Evolutionary conservation across 108 stramenopile species (phyloP).

Genomic region (Cylindrotheca fusiformis): DNA sequence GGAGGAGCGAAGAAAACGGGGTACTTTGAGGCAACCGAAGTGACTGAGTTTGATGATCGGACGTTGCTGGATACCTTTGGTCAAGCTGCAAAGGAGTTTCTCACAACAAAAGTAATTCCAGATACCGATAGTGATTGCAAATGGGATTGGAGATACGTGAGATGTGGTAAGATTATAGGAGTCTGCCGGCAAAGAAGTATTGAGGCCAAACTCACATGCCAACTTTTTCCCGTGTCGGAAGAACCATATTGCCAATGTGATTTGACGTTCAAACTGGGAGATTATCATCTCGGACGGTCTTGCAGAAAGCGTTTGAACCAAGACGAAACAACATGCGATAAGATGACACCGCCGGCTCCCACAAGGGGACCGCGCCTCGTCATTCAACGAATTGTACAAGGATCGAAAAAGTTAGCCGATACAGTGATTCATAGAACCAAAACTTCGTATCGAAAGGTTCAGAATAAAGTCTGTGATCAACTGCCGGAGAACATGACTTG

Average conservation of each 20-base stretch:
- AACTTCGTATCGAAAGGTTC: slow-evolving; percentile 5
- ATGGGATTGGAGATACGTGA: slow-evolving; percentile 75
- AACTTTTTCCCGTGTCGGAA: too few relatives aligned
- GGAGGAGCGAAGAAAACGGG: too few relatives aligned
- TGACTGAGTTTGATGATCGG: slow-evolving; percentile 41
- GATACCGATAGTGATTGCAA: slow-evolving; percentile 33
- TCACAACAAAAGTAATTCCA: slow-evolving; percentile 65
- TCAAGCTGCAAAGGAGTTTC: slow-evolving; percentile 77
- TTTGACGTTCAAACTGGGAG: slow-evolving; percentile 55
- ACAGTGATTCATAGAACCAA: slow-evolving; percentile 1
- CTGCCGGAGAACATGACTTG: neutral
- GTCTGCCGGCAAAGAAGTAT: too few relatives aligned
- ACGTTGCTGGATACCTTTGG: slow-evolving; percentile 82
- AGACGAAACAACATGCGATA: slow-evolving; percentile 1
- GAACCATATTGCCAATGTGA: slow-evolving; percentile 78
- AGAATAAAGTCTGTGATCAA: slow-evolving; percentile 14
- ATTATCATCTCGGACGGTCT: slow-evolving; percentile 76
- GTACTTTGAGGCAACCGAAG: neutral
- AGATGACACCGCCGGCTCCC: neutral
- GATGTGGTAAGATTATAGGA: slow-evolving; percentile 35
- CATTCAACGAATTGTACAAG: slow-evolving; percentile 10
- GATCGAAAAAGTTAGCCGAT: neutral
- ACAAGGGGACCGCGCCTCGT: slow-evolving; percentile 2
- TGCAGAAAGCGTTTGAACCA: slow-evolving; percentile 48
- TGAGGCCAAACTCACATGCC: too few relatives aligned